These are phyloP conservation scores for Coemansia sp. DNA, from an alignment of 192 early-diverging fungal genomes.

Conservation along the genomic window DNA sequence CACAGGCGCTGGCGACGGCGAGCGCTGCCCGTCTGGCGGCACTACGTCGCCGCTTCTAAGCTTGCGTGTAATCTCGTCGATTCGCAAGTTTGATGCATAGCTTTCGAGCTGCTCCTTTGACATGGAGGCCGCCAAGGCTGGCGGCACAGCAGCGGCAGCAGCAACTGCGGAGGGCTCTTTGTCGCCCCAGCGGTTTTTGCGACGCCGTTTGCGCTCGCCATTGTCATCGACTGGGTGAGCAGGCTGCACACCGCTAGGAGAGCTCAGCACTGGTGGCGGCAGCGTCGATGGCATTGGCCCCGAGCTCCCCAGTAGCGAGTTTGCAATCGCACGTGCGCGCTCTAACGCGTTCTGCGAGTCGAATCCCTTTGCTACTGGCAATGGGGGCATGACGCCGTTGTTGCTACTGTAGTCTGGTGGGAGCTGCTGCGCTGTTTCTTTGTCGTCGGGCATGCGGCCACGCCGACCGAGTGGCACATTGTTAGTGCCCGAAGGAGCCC, in stretches of 20 bases:
- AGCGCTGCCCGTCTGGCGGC: conserved; percentile 67
- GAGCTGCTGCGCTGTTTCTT: not conserved
- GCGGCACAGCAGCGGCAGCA: conserved; percentile 74
- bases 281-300: not conserved
- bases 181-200: conserved; percentile 88
- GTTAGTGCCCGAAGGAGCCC: conserved; percentile 51
- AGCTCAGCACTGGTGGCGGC: not conserved
- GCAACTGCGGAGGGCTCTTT: conserved; percentile 68
- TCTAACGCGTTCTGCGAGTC: conserved; percentile 33
- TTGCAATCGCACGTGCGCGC: conserved; percentile 48
- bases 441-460: conserved; percentile 11
- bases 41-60: conserved; percentile 79
- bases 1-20: conserved; percentile 91
- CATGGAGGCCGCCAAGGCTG: conserved; percentile 73
- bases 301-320: conserved; percentile 19
- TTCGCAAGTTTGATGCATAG: conserved; percentile 69
- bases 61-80: conserved; percentile 87
- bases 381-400: not conserved
- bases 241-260: not conserved
- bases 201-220: conserved; percentile 61
- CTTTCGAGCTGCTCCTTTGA: conserved; percentile 73
- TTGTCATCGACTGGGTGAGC: conserved; percentile 4
- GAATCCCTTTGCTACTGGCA: not conserved
- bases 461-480: conserved; percentile 47
- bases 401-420: not conserved